Evolutionary conservation across 1,139 yeast species (phyloP).

Genomic region (Candida buenavistaensis): DNA sequence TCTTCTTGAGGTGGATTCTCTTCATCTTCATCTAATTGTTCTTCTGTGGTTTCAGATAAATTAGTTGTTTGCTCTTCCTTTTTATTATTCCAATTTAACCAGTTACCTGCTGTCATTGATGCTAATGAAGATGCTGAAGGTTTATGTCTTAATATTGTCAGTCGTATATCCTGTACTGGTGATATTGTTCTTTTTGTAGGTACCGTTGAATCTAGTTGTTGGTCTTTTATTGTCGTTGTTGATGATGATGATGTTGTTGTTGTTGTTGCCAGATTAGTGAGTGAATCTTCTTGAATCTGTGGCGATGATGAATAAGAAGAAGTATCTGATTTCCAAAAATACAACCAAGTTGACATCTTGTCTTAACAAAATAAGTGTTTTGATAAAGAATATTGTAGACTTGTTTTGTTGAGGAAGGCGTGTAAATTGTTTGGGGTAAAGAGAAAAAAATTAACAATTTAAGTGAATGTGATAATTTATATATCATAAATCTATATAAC

Average conservation of each 20-base stretch:
- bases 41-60: slow-evolving; percentile 4
- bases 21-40: slow-evolving; percentile 8
- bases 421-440: too few species aligned
- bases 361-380: neutral
- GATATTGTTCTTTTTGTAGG: slow-evolving; percentile 5
- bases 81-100: slow-evolving; percentile 20
- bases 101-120: slow-evolving; percentile 21
- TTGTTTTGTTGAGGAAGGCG: neutral
- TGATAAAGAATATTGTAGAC: neutral
- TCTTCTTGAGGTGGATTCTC: slow-evolving; percentile 18
- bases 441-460: neutral
- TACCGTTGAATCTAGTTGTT: neutral
- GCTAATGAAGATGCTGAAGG: slow-evolving; percentile 21
- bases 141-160: slow-evolving; percentile 12
- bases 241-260: too few species aligned
- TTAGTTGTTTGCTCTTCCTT: slow-evolving; percentile 3
- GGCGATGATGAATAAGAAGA: too few species aligned
- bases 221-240: neutral
- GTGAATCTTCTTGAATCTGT: too few species aligned
- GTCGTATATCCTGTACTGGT: neutral
- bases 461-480: slow-evolving; percentile 6
- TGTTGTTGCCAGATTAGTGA: too few species aligned
- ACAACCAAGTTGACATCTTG: slow-evolving; percentile 3
- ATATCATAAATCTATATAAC: too few species aligned
- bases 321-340: slow-evolving; percentile 2